Evolutionary conservation across 768 basidiomycete genomes (phyloP), one percentile per base, ranked within the genome.

Genomic region (Lactarius deliciosus): DNA sequence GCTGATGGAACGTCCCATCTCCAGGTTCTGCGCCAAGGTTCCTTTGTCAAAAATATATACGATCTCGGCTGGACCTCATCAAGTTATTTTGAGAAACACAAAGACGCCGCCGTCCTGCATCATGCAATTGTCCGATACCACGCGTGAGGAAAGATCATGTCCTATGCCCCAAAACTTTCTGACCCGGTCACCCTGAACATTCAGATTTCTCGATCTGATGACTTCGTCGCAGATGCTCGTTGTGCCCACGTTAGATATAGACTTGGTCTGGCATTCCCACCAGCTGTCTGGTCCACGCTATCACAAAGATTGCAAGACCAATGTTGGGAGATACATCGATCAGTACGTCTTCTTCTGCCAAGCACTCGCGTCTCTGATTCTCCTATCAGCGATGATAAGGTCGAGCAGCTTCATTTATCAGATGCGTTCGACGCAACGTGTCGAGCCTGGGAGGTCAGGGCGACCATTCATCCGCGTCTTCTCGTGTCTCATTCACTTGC

Each of bases 201-300:
- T 30, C 34, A 82, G 80, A 8, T 88, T 89, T 74, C 77, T 89
- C 10, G 85, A 87, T 65, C 73, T 89, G 38, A 80, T 85, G 75
- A 73, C 81, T 16, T 78, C 79, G 1, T 78, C 77, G 0, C 79
- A 82, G 1, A 72, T 77, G 0, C 81, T 84, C 73, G 77, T 81
- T 45, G 85, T 86, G 2, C 86, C 87, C 13, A 89, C 87, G 1
- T 74, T 91, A n/a, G 88, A 90, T 67, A 89, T 91, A 45, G 90
- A 91, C 69, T 77, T 92, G 22, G 84, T 81, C 5, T 90, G 89
- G 89, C 90, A 92, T 69, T 88, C 87, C 0, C 88, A 91, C 64
- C 89, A 90, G 68, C 79, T 90, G 6, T 77, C 81, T 72, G 78
- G 79, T 0, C 65, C 63, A 2, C 76, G 77, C 43, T 90, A 90